These are phyloP conservation scores for Candida tammaniensis DNA, from an alignment of 805 yeast species.

Conservation along the genomic window DNA sequence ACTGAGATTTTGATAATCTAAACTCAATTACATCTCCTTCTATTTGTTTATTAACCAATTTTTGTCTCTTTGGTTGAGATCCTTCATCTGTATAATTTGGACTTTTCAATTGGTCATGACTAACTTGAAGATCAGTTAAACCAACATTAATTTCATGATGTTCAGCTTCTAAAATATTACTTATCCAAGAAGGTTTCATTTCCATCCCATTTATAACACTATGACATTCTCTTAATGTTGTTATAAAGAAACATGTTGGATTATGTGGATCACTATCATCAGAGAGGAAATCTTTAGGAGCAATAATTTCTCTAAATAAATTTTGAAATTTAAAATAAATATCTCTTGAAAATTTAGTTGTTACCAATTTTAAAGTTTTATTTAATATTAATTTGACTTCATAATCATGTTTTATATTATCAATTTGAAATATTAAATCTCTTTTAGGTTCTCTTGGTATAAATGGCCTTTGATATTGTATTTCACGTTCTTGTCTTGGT, in stretches of 20 bases:
- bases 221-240: slow-evolving; percentile 26
- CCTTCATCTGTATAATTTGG: not conserved
- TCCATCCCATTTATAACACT: slow-evolving; percentile 33
- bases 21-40: slow-evolving; percentile 43
- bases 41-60: slow-evolving; percentile 1
- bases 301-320: slow-evolving; percentile 20
- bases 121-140: slow-evolving; percentile 3
- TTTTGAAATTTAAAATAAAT: slow-evolving; percentile 20
- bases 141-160: slow-evolving; percentile 5
- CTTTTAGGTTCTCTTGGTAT: slow-evolving; percentile 30
- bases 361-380: slow-evolving; percentile 20
- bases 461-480: slow-evolving; percentile 32
- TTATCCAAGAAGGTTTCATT: slow-evolving; percentile 32
- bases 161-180: slow-evolving; percentile 22
- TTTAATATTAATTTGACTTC: slow-evolving; percentile 34
- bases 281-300: slow-evolving; percentile 12
- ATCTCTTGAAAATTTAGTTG: slow-evolving; percentile 24
- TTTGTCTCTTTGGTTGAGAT: slow-evolving; percentile 11
- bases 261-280: slow-evolving; percentile 15
- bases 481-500: slow-evolving; percentile 30
- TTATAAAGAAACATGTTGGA: slow-evolving; percentile 19
- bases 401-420: slow-evolving; percentile 14
- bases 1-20: slow-evolving; percentile 40
- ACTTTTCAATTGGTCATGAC: not conserved
- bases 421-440: slow-evolving; percentile 28